A percentile compares a stretch with the other conserved stretches of the same genome.
phyloP scores from a whole-genome alignment of 176 grass and related monocot genomes.

The Stipa capillata region DNA sequence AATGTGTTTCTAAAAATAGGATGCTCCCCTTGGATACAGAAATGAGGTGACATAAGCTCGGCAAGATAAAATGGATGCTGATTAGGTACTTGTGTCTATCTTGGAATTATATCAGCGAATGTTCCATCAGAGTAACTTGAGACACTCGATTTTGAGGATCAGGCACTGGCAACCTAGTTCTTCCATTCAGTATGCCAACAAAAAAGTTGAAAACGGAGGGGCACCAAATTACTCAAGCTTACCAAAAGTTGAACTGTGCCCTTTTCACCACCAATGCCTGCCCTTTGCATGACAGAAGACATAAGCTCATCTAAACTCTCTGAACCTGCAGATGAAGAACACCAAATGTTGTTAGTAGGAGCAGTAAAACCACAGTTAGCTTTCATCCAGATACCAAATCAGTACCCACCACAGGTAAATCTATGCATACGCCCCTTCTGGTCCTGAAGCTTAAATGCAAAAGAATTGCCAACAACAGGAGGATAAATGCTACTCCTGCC shows the following conservation, averaged over 20 bases:
- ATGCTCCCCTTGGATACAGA: too few species aligned
- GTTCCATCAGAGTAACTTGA: neutral
- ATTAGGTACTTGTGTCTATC: neutral
- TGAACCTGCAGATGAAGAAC: constrained; percentile 31
- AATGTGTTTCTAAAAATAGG: too few species aligned
- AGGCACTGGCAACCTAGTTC: neutral
- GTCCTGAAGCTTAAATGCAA: constrained; percentile 77
- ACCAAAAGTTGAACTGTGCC: constrained; percentile 74
- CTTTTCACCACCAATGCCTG: constrained; percentile 36
- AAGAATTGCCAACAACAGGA: constrained; percentile 61
- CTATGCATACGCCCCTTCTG: constrained; percentile 74
- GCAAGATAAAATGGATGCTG: neutral
- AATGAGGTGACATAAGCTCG: neutral
- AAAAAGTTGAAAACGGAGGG: neutral
- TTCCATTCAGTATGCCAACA: neutral
- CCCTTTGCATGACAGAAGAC: constrained; percentile 49
- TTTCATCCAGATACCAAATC: constrained; percentile 6
- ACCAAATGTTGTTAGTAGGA: constrained; percentile 9
- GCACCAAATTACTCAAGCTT: constrained; percentile 14
- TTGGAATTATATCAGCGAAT: neutral
- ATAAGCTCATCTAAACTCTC: constrained; percentile 65
- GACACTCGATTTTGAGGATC: neutral
- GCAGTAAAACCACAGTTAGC: neutral
- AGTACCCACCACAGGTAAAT: constrained; percentile 76
- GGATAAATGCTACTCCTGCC: constrained; percentile 50